Percentiles rank a stretch among this genome's conserved stretches.
Evolutionary conservation across 1,139 yeast genomes (phyloP).

Genomic region (Candida tetrigidarum): DNA sequence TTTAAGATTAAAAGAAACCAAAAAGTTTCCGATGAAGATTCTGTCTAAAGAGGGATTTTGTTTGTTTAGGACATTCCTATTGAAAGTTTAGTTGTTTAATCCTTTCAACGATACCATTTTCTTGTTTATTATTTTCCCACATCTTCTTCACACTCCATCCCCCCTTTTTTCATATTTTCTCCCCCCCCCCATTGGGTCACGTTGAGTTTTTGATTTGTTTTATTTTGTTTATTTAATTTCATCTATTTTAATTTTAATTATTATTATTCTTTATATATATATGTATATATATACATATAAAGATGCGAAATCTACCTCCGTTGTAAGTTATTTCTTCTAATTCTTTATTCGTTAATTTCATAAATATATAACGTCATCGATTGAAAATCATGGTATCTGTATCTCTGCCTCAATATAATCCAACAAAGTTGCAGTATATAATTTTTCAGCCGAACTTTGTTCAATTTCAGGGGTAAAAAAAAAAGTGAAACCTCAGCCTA

Average conservation of each 20-base stretch:
- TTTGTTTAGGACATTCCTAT: not conserved
- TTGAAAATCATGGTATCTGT: no score
- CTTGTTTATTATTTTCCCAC: not conserved
- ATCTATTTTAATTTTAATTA: not conserved
- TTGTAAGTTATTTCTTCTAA: not conserved
- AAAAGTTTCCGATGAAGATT: conserved; percentile 62
- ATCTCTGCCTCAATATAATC: no score
- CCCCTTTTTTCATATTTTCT: no score
- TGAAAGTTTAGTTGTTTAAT: not conserved
- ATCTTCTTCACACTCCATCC: no score
- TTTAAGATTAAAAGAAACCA: conserved; percentile 76
- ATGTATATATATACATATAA: not conserved
- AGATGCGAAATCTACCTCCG: not conserved
- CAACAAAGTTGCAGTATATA: no score
- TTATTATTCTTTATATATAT: not conserved
- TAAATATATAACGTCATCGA: no score
- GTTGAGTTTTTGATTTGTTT: not conserved
- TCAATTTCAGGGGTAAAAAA: not conserved
- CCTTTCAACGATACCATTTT: not conserved
- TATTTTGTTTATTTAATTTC: not conserved
- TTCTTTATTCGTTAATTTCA: no score
- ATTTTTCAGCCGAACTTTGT: not conserved
- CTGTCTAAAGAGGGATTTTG: conserved; percentile 39
- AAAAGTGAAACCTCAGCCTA: no score
- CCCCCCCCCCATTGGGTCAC: no score